Percentiles rank a stretch among this genome's conserved stretches.
These are phyloP conservation scores for Septoria petroselini DNA, from an alignment of 2,329 filamentous ascomycete genomes.

Conservation along the genomic window DNA sequence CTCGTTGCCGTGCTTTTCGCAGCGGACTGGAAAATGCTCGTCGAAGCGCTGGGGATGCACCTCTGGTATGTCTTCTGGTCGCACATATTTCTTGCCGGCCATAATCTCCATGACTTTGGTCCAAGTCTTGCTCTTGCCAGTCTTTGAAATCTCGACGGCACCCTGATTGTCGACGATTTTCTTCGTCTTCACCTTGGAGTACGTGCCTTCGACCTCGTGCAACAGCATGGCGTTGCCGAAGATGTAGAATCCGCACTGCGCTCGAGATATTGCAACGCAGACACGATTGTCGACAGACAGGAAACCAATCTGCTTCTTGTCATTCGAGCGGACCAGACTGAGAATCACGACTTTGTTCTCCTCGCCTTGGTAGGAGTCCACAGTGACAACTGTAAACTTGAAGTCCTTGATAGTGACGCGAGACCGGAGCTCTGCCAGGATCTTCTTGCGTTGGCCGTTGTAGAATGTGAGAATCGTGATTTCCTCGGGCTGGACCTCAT, in stretches of 20 bases:
- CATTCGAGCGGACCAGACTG: constrained; percentile 73
- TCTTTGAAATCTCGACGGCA: neutral
- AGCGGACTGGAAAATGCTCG: constrained; percentile 27
- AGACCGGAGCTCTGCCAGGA: constrained; percentile 51
- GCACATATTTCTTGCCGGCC: constrained; percentile 23
- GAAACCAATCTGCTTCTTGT: constrained; percentile 64
- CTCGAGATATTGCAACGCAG: constrained; percentile 65
- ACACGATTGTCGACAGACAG: constrained; percentile 62
- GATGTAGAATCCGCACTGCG: constrained; percentile 74
- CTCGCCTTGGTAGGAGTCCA: constrained; percentile 88
- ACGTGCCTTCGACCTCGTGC: constrained; percentile 19
- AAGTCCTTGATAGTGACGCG: constrained; percentile 15
- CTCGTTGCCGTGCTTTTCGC: constrained; percentile 30
- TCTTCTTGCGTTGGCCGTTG: constrained; percentile 70
- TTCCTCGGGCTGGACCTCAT: constrained; percentile 56
- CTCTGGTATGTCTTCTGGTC: constrained; percentile 19
- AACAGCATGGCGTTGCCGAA: constrained; percentile 70
- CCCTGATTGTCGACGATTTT: constrained; percentile 1
- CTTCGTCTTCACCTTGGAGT: constrained; percentile 25
- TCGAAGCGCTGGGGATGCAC: constrained; percentile 24
- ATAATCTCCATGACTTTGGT: constrained; percentile 33
- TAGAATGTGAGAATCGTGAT: constrained; percentile 88
- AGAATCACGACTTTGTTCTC: constrained; percentile 82
- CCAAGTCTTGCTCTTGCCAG: constrained; percentile 29
- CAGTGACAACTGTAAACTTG: constrained; percentile 64